Base-by-base conservation (phyloP, 345 rosid genomes). In the Corchorus olitorius region DNA sequence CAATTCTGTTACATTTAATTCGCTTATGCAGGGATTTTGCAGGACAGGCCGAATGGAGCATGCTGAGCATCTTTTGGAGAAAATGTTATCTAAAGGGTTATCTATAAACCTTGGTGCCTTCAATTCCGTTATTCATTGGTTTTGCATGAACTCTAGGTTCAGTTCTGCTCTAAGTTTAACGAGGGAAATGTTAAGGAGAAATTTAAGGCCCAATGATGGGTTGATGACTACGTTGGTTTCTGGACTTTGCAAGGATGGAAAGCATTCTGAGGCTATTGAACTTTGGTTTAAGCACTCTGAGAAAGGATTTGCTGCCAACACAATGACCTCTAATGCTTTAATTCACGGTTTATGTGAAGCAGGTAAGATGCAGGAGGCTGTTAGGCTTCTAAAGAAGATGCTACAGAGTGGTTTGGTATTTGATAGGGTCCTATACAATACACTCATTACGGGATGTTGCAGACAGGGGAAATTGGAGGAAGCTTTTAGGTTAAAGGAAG, bases 341-440 rank as follows among this genome's bases (percentile, higher is more conserved):
- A 88, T 93, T 81, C 81, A 88, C 84, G 93, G 98, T 62, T 88
- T 92, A 34, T 89, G 88, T 82, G 82, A 85, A 83, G 89, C 86
- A 58, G 91, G 90, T 65, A 86, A 83, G 78, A 75, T 82, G 50
- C 82, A 84, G 55, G 95, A 86, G 75, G 93, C 92, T 70, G 75
- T 70, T 75, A 81, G 83, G 78, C 75, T 90, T 81, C 80, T 89
- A 8, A 81, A 85, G 78, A 87, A 86, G 82, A 89, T 93, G 83
- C 74, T 85, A 54, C 74, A 71, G 19, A 86, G 85, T 78, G 83
- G 86, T 45, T 83, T 89, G 76, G 81, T 72, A 60, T 80, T 88
- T 86, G 95, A 89, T 84, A 82, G 19, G 37, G 45, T 79, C 73
- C 85, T 95, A 64, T 93, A 88, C 79, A 90, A 93, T 85, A 85